A percentile compares a stretch with the other conserved stretches of the same genome.
phyloP scores from a whole-genome alignment of 140 eudicot species.

The Bidens hawaiensis region DNA sequence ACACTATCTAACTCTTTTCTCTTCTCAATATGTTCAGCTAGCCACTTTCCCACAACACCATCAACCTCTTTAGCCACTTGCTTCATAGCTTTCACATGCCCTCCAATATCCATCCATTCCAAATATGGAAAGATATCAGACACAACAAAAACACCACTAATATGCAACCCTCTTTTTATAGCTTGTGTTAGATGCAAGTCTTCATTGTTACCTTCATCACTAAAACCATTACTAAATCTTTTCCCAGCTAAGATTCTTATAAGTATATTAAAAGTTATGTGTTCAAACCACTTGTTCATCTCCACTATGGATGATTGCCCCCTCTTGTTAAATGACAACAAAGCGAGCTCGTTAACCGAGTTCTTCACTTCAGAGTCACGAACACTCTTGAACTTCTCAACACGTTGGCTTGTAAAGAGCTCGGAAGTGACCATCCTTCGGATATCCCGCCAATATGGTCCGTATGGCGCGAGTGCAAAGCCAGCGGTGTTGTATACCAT shows the following conservation, averaged over 20 bases:
- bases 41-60: conserved; percentile 33
- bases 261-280: conserved; percentile 39
- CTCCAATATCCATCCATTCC: conserved; percentile 73
- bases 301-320: conserved; percentile 3
- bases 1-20: conserved; percentile 4
- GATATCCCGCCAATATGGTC: conserved; percentile 68
- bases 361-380: conserved; percentile 32
- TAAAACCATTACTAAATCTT: conserved; percentile 24
- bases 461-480: conserved; percentile 56
- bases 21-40: conserved; percentile 37
- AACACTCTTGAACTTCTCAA: conserved; percentile 40
- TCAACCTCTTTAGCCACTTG: conserved; percentile 38
- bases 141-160: conserved; percentile 51
- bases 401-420: conserved; percentile 41
- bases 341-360: conserved; percentile 24
- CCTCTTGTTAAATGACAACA: not conserved
- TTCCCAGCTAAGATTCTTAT: conserved; percentile 45
- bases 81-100: conserved; percentile 54
- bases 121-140: conserved; percentile 56
- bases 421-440: conserved; percentile 47
- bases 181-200: conserved; percentile 36
- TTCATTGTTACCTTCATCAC: conserved; percentile 4
- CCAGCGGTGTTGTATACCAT: conserved; percentile 38
- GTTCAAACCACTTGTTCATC: conserved; percentile 43
- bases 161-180: conserved; percentile 45